Conservation (phyloP, 1,139 yeast species). For the Meyerozyma guilliermondii region DNA sequence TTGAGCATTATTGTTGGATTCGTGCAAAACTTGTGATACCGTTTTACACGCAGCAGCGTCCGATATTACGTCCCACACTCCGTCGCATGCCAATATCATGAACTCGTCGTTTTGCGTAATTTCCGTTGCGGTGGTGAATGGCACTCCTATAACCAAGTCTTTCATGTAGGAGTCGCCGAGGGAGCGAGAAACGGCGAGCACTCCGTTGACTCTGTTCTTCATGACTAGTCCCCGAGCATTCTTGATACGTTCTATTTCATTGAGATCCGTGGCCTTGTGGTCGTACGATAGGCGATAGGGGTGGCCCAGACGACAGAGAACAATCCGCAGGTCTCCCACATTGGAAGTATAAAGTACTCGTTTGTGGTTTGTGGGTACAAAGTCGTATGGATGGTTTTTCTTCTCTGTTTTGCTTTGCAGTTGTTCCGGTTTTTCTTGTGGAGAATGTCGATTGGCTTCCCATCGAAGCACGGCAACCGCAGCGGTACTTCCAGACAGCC, state of each 20-base stretch:
- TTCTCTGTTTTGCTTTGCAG: constrained; percentile 1
- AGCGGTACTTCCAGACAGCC: constrained; percentile 88
- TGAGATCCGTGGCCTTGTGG: constrained; percentile 83
- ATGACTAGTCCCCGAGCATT: constrained; percentile 81
- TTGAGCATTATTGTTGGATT: constrained; percentile 47
- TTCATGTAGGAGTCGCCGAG: constrained; percentile 95
- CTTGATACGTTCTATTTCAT: constrained; percentile 72
- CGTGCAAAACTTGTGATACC: constrained; percentile 41
- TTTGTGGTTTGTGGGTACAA: constrained; percentile 46
- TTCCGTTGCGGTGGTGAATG: constrained; percentile 87
- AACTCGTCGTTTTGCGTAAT: constrained; percentile 62
- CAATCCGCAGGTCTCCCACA: constrained; percentile 90
- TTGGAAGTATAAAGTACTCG: constrained; percentile 88
- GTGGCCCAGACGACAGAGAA: constrained; percentile 65
- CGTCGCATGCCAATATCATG: constrained; percentile 88
- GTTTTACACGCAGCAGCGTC: constrained; percentile 78
- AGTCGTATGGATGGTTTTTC: constrained; percentile 21
- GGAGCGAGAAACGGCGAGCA: constrained; percentile 90
- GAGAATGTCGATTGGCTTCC: constrained; percentile 40
- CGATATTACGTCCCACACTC: constrained; percentile 87
- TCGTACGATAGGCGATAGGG: constrained; percentile 85
- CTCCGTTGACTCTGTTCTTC: constrained; percentile 92
- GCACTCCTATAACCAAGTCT: constrained; percentile 81
- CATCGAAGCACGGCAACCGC: constrained; percentile 89
- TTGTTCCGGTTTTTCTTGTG: not conserved